Base-by-base conservation (phyloP, 2,329 filamentous ascomycete species). In the Pseudogymnoascus sp. region DNA sequence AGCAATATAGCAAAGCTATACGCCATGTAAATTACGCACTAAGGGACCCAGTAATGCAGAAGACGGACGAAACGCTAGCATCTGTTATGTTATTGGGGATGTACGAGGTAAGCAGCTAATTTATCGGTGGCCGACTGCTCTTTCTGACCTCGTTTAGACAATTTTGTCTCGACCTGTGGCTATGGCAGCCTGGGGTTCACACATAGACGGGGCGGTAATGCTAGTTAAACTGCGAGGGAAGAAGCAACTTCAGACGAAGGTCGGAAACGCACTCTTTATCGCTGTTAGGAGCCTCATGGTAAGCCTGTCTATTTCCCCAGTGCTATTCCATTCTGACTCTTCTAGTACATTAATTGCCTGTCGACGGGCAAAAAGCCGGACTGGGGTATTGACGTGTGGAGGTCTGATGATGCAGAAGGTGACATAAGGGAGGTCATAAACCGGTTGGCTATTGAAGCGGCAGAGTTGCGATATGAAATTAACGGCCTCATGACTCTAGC, bases 171-270 rank as follows among this genome's bases (percentile, higher is more conserved):
- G 78, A 62, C 77, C 81, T 59, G 72, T 81, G 58, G 80, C 78
- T 34, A 79, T 80, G 68, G 73, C 79, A 61, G 81, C 82, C 1
- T 87, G 84, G 84, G 82, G 81, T 3, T 83, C 82, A 8, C 84
- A 87, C 66, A 79, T 82, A n/a, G 81, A 85, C 63, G 84, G 83
- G 2, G 84, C 84, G n/a, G 79, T 86, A 32, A 79, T 83, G 65
- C 74, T 86, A 1, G 81, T 84, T 60, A 82, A 81, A 68, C 77
- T 79, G 8, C 78, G 84, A 50, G 82, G 83, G 4, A 79, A 77
- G 65, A 78, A 80, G 64, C 81, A 84, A 66, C 68, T 84, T 8
- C 73, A 74, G 41, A 83, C 80, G 12, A 79, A 78, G 68, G 73
- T 76, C 2, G 84, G 83, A 0, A 69, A 80, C 32, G 75, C 78